These are phyloP conservation scores for Tetraselmis chui DNA, from an alignment of 139 green algal species.

Conservation along the genomic window DNA sequence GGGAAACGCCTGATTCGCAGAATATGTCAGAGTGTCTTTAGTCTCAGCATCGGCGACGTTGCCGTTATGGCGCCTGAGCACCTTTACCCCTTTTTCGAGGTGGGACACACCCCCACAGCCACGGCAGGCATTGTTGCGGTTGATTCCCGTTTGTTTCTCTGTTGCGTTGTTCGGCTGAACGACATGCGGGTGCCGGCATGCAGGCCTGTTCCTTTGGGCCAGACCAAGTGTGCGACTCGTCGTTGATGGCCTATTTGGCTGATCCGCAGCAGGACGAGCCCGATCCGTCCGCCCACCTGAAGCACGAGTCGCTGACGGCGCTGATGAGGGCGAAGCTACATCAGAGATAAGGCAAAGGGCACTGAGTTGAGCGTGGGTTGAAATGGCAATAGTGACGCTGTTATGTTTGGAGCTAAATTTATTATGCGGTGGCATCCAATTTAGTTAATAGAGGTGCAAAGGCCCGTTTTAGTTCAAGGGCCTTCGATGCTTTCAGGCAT, in stretches of 20 bases:
- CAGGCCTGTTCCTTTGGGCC: background rate
- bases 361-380: too few species aligned
- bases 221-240: background rate
- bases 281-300: background rate
- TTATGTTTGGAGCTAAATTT: too few species aligned
- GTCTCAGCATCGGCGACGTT: background rate
- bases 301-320: background rate
- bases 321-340: background rate
- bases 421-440: too few species aligned
- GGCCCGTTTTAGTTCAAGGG: too few species aligned
- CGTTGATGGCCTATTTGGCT: background rate
- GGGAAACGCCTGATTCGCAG: background rate
- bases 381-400: too few species aligned
- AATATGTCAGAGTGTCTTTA: background rate
- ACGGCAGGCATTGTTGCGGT: too few species aligned
- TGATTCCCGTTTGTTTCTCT: too few species aligned
- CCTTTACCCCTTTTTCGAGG: background rate
- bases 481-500: too few species aligned
- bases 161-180: too few species aligned
- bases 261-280: background rate
- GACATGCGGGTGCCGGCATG: too few species aligned
- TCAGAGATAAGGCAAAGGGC: too few species aligned
- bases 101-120: background rate
- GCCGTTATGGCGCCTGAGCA: background rate
- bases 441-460: too few species aligned